Conservation (phyloP, 441 rosid species). For the Syzygium syzygioides region DNA sequence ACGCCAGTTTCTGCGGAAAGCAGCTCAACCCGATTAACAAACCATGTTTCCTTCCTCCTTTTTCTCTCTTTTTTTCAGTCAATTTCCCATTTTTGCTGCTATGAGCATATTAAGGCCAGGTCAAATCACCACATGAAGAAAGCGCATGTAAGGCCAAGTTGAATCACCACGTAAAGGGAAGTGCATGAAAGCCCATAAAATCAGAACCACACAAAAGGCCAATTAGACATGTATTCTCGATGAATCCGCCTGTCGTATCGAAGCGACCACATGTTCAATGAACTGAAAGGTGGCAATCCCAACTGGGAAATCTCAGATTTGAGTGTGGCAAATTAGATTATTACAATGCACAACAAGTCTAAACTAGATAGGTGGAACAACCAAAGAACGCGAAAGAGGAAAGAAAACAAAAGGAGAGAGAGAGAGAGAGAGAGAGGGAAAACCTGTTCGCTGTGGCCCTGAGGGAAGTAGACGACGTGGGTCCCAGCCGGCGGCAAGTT, state of each 20-base stretch:
- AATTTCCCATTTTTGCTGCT: not conserved
- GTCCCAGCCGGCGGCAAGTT: constrained; percentile 50
- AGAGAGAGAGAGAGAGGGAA: not conserved
- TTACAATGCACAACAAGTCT: not conserved
- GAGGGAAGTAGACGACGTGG: constrained; percentile 67
- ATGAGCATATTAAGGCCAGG: not conserved
- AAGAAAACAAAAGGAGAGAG: no score
- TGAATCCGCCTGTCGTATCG: not conserved
- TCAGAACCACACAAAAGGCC: not conserved
- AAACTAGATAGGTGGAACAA: not conserved
- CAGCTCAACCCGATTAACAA: not conserved
- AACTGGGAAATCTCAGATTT: not conserved
- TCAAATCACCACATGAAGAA: not conserved
- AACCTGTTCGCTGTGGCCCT: constrained; percentile 73
- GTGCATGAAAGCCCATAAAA: not conserved
- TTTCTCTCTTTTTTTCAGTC: not conserved
- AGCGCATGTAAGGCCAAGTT: not conserved
- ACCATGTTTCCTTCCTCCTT: not conserved
- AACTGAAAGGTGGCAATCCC: not conserved
- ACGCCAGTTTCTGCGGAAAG: not conserved
- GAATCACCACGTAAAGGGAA: not conserved
- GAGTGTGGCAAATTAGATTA: not conserved
- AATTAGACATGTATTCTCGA: not conserved
- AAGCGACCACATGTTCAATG: not conserved
- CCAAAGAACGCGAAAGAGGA: not conserved